These are phyloP conservation scores for Trichomonas tenax DNA, from an alignment of 208 protist genomes.

Conservation along the genomic window DNA sequence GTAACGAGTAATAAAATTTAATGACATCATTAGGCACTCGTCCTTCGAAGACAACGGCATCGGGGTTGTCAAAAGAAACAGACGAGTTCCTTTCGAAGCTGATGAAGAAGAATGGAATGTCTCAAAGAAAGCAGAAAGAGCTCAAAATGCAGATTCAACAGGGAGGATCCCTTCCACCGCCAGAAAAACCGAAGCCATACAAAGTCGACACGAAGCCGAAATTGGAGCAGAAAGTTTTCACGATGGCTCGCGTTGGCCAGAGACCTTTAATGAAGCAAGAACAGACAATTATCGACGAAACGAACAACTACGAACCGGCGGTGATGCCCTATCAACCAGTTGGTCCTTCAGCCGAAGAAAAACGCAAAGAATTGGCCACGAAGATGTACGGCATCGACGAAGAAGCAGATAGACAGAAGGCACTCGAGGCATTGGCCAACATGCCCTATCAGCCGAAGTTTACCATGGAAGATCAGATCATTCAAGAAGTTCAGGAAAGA, in stretches of 20 bases:
- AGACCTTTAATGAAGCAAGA: neutral
- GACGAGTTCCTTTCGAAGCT: neutral
- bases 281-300: neutral
- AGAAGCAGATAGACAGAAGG: neutral
- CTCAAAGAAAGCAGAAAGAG: slow-evolving; percentile 11
- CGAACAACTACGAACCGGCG: neutral
- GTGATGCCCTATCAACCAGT: neutral
- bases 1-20: too few species aligned
- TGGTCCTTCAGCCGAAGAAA: neutral
- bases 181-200: neutral
- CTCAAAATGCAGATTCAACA: neutral
- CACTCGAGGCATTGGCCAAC: neutral
- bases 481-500: neutral
- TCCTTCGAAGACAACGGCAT: neutral
- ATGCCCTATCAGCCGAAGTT: neutral
- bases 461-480: slow-evolving; percentile 14
- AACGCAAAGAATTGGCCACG: neutral
- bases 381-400: slow-evolving; percentile 7
- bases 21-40: neutral
- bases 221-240: neutral
- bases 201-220: neutral
- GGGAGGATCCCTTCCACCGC: neutral
- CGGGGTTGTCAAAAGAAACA: neutral
- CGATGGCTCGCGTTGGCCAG: neutral
- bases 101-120: slow-evolving; percentile 15